Evolutionary conservation across 2,329 filamentous ascomycete species (phyloP), one percentile per base, ranked within the genome.

Genomic region (Phoma herbarum): DNA sequence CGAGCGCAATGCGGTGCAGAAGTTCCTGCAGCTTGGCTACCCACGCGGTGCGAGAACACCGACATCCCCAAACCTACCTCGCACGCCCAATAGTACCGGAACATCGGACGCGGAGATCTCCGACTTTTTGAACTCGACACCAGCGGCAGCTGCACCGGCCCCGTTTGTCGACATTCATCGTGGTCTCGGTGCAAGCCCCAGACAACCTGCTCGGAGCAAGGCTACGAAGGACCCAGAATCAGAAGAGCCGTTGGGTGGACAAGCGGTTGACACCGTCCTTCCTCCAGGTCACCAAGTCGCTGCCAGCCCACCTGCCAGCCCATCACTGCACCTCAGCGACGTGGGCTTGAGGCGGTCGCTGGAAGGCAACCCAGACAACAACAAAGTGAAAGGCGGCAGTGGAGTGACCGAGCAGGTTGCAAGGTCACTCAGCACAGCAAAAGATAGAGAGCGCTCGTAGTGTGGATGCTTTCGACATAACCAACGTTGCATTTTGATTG

Each of bases 91-190:
- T 11, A 63, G 49, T 7, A 37, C 61, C 5, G 78, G 77, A 5
- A 79, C 77, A 10, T 75, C 70, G 26, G 72, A 78, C 14, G 73
- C 73, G n/a, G 79, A 80, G 43, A 78, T 80, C 44, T 70, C 70
- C 1, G 71, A 74, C 16, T 79, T 79, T 47, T 60, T 80, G 16
- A 67, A 63, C 37, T 50, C 63, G 4, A 64, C 49, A 6, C 6
- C 47, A 4, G 52, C 25, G 8, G 50, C 22, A 14, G 23, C 52
- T 16, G 63, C 62, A n/a, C 53, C 59, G 23, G 54, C 46, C 7
- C 50, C 65, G 4, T 61, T 75, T 10, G 59, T 75, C 18, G 75
- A 77, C 12, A 64, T 71, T 20, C 79, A 80, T 54, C 73, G 80
- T 35, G 80, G 80, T 12, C 65, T 82, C 11, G 74, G 74, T 25